A percentile compares a stretch with the other conserved stretches of the same genome.
phyloP scores from a whole-genome alignment of 164 flowering plant species.

The Tetrastigma voinierianum region DNA sequence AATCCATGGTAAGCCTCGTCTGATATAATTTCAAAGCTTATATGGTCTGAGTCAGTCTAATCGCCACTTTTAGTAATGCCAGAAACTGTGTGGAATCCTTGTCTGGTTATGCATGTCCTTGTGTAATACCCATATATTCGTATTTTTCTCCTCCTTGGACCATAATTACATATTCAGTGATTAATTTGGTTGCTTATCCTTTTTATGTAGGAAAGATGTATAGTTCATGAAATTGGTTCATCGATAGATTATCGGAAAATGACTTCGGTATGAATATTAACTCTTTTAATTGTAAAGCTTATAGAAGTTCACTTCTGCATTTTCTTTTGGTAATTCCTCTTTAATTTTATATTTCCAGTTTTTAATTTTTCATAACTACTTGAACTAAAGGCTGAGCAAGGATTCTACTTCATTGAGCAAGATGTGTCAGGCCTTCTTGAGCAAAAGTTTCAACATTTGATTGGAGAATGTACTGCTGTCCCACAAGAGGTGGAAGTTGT shows the following conservation, averaged over 20 bases:
- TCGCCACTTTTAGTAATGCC: neutral
- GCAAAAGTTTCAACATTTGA: conserved; percentile 62
- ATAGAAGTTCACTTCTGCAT: neutral
- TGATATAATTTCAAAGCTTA: neutral
- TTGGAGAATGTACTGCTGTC: conserved; percentile 52
- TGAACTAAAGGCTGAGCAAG: conserved; percentile 71
- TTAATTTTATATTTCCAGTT: neutral
- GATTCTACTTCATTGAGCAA: conserved; percentile 77
- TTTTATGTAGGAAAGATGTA: conserved; percentile 80
- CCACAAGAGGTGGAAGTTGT: conserved; percentile 94
- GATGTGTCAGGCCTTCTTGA: conserved; percentile 49
- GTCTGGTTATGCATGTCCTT: neutral
- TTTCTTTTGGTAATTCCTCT: neutral
- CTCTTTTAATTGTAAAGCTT: neutral
- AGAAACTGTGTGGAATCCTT: neutral
- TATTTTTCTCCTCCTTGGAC: too few relatives aligned
- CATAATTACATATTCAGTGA: too few relatives aligned
- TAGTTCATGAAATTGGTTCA: conserved; percentile 86
- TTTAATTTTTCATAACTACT: conserved; percentile 7
- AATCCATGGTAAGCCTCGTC: neutral
- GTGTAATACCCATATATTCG: too few relatives aligned
- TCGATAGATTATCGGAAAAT: conserved; percentile 79
- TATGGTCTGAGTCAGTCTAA: neutral
- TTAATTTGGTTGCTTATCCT: neutral
- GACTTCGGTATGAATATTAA: conserved; percentile 64